These are phyloP conservation scores for Cordyceps cicadae DNA, from an alignment of 2,329 filamentous ascomycete species.

Conservation along the genomic window DNA sequence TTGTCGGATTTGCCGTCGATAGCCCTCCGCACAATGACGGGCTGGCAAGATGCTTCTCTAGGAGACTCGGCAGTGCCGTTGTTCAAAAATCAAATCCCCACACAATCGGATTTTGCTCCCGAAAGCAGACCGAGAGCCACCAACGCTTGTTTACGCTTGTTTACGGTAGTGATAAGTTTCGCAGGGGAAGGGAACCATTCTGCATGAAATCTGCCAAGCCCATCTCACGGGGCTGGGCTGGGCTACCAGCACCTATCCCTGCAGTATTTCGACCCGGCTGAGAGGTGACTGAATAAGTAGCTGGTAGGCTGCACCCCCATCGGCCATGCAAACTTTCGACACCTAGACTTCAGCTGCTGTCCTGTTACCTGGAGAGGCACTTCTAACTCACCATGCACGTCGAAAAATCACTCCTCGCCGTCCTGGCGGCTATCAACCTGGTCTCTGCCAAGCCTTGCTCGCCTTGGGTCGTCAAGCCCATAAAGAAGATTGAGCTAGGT, in stretches of 20 bases:
- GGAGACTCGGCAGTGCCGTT: background rate
- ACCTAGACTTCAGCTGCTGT: background rate
- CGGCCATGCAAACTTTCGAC: background rate
- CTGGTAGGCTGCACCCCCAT: background rate
- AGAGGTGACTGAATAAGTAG: background rate
- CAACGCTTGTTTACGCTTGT: background rate
- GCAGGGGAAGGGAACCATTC: background rate
- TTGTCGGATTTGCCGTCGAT: too few species aligned
- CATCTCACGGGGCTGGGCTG: background rate
- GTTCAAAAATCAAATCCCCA: background rate
- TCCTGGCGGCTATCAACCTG: slow-evolving; percentile 22
- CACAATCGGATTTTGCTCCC: background rate
- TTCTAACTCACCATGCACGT: slow-evolving; percentile 23
- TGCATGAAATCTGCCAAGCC: background rate
- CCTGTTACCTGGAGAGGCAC: background rate
- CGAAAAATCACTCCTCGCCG: slow-evolving; percentile 21
- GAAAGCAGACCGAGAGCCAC: background rate
- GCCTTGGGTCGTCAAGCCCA: slow-evolving; percentile 21
- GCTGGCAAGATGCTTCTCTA: too few species aligned
- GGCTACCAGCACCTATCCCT: background rate
- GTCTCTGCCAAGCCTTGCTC: slow-evolving; percentile 21
- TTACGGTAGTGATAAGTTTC: background rate
- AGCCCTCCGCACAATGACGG: too few species aligned
- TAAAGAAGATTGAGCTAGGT: slow-evolving; percentile 48
- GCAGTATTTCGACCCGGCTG: background rate